Base-by-base conservation (phyloP, 1,139 yeast species). In the Kazachstania sp. region DNA sequence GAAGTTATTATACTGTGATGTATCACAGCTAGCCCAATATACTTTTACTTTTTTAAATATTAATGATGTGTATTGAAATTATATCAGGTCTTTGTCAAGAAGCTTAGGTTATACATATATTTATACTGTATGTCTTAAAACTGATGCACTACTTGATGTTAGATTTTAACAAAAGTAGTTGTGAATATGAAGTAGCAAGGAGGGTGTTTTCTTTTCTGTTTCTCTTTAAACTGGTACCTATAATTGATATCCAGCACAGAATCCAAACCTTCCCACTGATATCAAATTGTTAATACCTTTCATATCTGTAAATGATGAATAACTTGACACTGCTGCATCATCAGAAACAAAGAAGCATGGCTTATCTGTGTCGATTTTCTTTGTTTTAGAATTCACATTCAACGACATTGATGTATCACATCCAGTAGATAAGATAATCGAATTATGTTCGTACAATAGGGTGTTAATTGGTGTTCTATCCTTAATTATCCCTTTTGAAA, bases 221-320 rank as follows among this genome's bases (percentile, higher is more conserved):
- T n/a, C n/a, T n/a, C n/a, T n/a, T n/a, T n/a, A n/a, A 32, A 32
- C 15, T 15, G 8, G 28, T 7, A 23, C 2, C n/a, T 26, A 42
- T 5, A 18, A 3, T 5, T 15, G 11, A 26, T 43, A 43, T 38
- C 20, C 45, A 9, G 51, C 56, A 36, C 55, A 50, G 37, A 52
- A 56, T 11, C 57, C 58, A 48, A 53, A 45, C 29, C 55, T 50
- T 3, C 63, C 61, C 4, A 58, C 53, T 5, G 57, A 49, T 28
- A 57, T 41, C 28, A 56, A 37, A 8, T 43, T 42, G 13, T 46
- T 43, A 15, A 32, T 35, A 18, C 40, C 45, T 29, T 47, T 44
- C 29, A 39, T 19, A 18, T 37, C 36, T 11, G 49, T 43, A 16
- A 45, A 36, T 9, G 43, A 31, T 13, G 43, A 43, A 43, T 40